phyloP scores from a whole-genome alignment of 805 yeast species.

The Candida bentonensis region DNA sequence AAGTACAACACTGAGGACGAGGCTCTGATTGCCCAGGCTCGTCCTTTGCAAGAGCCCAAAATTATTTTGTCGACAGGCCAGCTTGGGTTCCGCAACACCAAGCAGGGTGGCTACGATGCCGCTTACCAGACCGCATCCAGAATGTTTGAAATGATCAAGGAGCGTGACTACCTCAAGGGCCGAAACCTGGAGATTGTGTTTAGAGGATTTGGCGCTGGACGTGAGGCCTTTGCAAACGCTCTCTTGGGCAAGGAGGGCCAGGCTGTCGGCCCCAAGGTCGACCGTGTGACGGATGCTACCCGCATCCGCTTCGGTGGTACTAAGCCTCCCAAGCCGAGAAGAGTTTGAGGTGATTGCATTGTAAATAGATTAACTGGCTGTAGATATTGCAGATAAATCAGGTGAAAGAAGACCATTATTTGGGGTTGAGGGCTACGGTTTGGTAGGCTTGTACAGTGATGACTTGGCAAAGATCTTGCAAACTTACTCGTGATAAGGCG shows the following conservation, averaged over 20 bases:
- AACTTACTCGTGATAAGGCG: too few species aligned
- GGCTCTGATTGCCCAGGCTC: constrained; percentile 49
- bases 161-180: constrained; percentile 34
- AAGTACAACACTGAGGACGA: constrained; percentile 51
- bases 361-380: too few species aligned
- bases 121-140: constrained; percentile 70
- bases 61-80: constrained; percentile 66
- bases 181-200: constrained; percentile 63
- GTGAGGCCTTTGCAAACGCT: constrained; percentile 75
- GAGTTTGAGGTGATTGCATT: constrained; percentile 16
- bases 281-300: constrained; percentile 65
- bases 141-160: constrained; percentile 59
- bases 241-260: constrained; percentile 82
- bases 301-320: constrained; percentile 86
- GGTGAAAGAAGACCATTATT: too few species aligned
- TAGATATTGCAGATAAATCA: too few species aligned
- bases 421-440: too few species aligned
- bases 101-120: constrained; percentile 88
- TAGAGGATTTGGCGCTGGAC: constrained; percentile 77
- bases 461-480: too few species aligned
- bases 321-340: constrained; percentile 65
- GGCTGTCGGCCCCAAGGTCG: constrained; percentile 47
- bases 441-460: too few species aligned
- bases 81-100: constrained; percentile 78
- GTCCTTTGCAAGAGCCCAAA: constrained; percentile 64